Evolutionary conservation across 306 rosid species (phyloP), one percentile per base, ranked within the genome.

Genomic region (Malus sylvestris): DNA sequence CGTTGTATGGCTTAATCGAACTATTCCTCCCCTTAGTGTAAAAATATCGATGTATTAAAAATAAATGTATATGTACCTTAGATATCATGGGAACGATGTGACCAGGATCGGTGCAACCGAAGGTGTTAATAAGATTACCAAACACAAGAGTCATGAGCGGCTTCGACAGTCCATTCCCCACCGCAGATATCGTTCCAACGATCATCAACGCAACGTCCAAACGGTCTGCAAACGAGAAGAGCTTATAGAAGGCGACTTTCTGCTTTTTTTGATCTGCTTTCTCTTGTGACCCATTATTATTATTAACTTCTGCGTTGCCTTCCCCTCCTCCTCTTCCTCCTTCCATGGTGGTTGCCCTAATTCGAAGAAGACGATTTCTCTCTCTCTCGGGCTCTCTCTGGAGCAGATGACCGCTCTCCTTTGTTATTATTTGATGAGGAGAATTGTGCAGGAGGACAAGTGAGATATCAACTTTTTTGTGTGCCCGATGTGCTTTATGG

Each of bases 81-180:
- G 97, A 88, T 14, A 92, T 91, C 49, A 76, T 57, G 1, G 78
- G 5, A 10, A 88, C 73, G 32, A 86, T 60, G 1, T 35, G 52
- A 0, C 83, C 79, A 18, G 38, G 80, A 80, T 79, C 67, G 0
- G 89, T 45, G 25, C 83, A 55, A 29, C 92, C 98, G 15, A 92
- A 92, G 0, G 92, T 61, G 70, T 95, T 80, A 76, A 92, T 75
- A 40, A 90, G 81, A 29, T 70, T 73, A 9, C 96, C 97, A 5
- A 95, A 76, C 29, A 95, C 51, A 27, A 92, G 49, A 0, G 96
- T 76, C 97, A 92, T 90, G 65, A 92, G 6, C 53, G 98, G 98
- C 67, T 87, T 91, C 0, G 93, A n/a, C 4, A 86, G 0, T 1
- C 98, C 98, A 27, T 83, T 89, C 2, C 78, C 89, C 10, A 81